phyloP scores from a whole-genome alignment of 139 green algal genomes.

The Picochlorum sp. region DNA sequence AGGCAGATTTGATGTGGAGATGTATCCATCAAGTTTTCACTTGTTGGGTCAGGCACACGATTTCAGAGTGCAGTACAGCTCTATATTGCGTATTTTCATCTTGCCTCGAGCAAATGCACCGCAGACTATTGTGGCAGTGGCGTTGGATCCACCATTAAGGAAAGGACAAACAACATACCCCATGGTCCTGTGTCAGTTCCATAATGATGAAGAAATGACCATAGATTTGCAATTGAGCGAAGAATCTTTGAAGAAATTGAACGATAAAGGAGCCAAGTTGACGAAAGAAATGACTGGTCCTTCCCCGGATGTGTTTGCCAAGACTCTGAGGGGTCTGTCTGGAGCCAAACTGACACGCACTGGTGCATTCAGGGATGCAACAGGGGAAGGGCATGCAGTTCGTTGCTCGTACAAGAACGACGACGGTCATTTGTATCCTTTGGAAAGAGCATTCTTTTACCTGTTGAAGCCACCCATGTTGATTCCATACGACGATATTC shows the following conservation, averaged over 20 bases:
- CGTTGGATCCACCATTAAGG: slow-evolving; percentile 88
- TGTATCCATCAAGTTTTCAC: slow-evolving; percentile 54
- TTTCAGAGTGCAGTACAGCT: slow-evolving; percentile 89
- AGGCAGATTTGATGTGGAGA: slow-evolving; percentile 69
- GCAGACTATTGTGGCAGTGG: slow-evolving; percentile 82
- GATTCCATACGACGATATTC: slow-evolving; percentile 78
- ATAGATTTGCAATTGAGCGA: slow-evolving; percentile 70
- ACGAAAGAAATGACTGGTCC: slow-evolving; percentile 43
- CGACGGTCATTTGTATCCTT: slow-evolving; percentile 86
- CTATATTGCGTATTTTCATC: slow-evolving; percentile 81
- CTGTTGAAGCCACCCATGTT: slow-evolving; percentile 93
- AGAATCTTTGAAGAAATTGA: slow-evolving; percentile 66
- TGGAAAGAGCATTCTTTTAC: slow-evolving; percentile 96
- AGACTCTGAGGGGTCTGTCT: slow-evolving; percentile 70
- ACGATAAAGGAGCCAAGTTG: slow-evolving; percentile 64
- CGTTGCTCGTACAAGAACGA: slow-evolving; percentile 81
- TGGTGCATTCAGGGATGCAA: slow-evolving; percentile 48
- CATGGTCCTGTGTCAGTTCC: slow-evolving; percentile 86
- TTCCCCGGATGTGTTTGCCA: slow-evolving; percentile 78
- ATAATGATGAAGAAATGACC: slow-evolving; percentile 63
- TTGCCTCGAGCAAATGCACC: slow-evolving; percentile 78
- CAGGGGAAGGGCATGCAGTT: slow-evolving; percentile 49
- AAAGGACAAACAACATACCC: slow-evolving; percentile 96
- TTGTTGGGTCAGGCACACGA: slow-evolving; percentile 73
- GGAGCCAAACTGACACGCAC: slow-evolving; percentile 75